Evolutionary conservation across 352 stramenopile species (phyloP).

Genomic region (Phytopythium boreale): DNA sequence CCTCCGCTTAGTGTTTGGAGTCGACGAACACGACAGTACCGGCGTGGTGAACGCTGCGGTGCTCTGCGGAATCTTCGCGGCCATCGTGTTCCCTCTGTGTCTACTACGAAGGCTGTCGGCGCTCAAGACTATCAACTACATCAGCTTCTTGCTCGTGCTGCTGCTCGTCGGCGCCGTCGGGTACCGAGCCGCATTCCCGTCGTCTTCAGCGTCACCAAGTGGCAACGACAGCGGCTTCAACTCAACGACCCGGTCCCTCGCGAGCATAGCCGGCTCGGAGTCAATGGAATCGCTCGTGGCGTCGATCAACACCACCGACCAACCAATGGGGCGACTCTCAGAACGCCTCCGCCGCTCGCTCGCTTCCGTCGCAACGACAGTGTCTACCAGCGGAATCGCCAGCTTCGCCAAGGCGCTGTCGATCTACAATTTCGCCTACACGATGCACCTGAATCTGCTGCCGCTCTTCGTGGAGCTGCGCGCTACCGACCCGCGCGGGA

Average conservation of each 20-base stretch:
- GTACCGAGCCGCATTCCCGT: conserved; percentile 31
- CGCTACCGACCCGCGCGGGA: conserved; percentile 13
- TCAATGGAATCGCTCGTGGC: background rate
- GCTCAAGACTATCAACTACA: conserved; percentile 60
- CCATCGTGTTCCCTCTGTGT: conserved; percentile 53
- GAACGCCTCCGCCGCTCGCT: background rate
- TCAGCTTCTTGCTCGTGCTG: conserved; percentile 57
- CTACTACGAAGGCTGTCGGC: conserved; percentile 58
- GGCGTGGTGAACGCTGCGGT: conserved; percentile 25
- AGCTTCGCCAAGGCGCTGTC: conserved; percentile 45
- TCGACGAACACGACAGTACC: conserved; percentile 8
- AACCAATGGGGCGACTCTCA: background rate
- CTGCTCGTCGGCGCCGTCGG: conserved; percentile 52
- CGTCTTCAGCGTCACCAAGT: background rate
- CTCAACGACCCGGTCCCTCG: background rate
- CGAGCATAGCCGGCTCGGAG: background rate
- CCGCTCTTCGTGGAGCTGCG: conserved; percentile 68
- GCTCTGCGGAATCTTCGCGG: conserved; percentile 33
- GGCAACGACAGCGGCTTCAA: background rate
- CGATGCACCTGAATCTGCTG: conserved; percentile 76
- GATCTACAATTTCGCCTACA: conserved; percentile 81
- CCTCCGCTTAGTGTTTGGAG: conserved; percentile 24
- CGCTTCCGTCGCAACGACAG: background rate
- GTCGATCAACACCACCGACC: background rate
- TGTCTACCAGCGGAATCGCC: background rate